phyloP scores from a whole-genome alignment of 2,329 filamentous ascomycete species.

The Xylaria sp. region DNA sequence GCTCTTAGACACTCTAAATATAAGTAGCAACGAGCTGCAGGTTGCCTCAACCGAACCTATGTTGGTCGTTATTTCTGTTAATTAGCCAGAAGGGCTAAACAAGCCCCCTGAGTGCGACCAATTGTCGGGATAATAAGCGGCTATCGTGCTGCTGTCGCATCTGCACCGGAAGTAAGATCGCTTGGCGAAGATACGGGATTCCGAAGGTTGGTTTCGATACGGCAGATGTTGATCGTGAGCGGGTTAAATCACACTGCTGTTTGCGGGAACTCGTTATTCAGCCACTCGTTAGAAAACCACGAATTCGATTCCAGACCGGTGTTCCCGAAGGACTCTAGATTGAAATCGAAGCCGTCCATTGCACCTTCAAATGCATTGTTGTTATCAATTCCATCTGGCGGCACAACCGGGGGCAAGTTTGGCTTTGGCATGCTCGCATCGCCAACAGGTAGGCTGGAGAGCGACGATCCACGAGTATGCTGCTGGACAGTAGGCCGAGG shows the following conservation, averaged over 20 bases:
- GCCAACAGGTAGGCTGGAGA: conserved; percentile 29
- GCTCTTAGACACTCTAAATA: background rate
- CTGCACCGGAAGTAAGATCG: background rate
- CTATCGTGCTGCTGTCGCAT: background rate
- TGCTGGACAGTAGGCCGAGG: conserved; percentile 23
- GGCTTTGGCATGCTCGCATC: conserved; percentile 35
- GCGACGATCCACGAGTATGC: conserved; percentile 26
- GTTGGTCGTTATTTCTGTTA: background rate
- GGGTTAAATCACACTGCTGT: conserved; percentile 30
- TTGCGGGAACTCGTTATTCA: conserved; percentile 35
- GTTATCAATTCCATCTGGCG: conserved; percentile 45
- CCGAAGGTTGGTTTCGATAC: background rate
- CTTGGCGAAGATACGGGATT: background rate
- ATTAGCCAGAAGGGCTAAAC: background rate
- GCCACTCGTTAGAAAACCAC: conserved; percentile 39
- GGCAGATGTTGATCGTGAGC: background rate
- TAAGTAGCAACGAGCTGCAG: background rate
- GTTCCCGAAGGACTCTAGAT: conserved; percentile 48
- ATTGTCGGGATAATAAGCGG: background rate
- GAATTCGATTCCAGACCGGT: conserved; percentile 37
- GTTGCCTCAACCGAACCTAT: background rate
- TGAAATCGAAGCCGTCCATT: conserved; percentile 50
- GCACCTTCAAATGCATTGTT: conserved; percentile 55
- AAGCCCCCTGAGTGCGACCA: background rate
- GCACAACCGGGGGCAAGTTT: conserved; percentile 36